Conservation (phyloP, 257 asterid genomes). For the Ligustrum vulgare region DNA sequence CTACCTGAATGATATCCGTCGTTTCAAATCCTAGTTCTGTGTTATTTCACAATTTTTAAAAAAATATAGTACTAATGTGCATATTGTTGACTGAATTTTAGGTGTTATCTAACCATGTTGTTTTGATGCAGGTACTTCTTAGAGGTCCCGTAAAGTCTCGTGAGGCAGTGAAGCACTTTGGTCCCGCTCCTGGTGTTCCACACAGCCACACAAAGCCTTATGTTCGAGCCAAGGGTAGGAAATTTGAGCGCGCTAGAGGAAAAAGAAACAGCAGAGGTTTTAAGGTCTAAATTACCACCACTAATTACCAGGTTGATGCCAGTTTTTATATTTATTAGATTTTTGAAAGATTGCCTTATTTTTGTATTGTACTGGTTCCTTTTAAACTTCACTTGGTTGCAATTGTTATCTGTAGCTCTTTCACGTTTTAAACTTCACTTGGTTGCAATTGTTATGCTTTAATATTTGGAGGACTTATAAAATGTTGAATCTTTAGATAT, state of each 20-base stretch:
- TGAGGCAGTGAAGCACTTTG: conserved; percentile 95
- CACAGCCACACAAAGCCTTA: conserved; percentile 96
- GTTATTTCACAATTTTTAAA: too few relatives aligned
- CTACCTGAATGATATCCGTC: too few relatives aligned
- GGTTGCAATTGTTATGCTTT: conserved; percentile 13
- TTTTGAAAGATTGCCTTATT: conserved; percentile 16
- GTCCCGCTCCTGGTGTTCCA: conserved; percentile 99
- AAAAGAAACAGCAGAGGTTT: conserved; percentile 82
- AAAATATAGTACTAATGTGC: neutral
- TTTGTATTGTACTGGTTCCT: conserved; percentile 13
- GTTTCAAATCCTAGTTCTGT: too few relatives aligned
- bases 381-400: neutral
- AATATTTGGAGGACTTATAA: neutral
- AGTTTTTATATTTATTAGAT: conserved; percentile 12
- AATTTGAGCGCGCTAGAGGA: conserved; percentile 90
- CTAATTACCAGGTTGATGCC: conserved; percentile 14
- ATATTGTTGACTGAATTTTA: neutral
- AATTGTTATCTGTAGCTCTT: conserved; percentile 5
- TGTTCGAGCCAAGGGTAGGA: conserved; percentile 90
- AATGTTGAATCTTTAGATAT: neutral
- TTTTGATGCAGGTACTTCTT: conserved; percentile 60
- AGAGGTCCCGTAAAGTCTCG: conserved; percentile 91
- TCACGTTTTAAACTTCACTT: neutral
- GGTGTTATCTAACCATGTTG: neutral
- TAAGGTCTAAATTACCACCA: conserved; percentile 44